These are phyloP conservation scores for Tolypocladium guangdongense DNA, from an alignment of 2,329 filamentous ascomycete species.

Conservation along the genomic window DNA sequence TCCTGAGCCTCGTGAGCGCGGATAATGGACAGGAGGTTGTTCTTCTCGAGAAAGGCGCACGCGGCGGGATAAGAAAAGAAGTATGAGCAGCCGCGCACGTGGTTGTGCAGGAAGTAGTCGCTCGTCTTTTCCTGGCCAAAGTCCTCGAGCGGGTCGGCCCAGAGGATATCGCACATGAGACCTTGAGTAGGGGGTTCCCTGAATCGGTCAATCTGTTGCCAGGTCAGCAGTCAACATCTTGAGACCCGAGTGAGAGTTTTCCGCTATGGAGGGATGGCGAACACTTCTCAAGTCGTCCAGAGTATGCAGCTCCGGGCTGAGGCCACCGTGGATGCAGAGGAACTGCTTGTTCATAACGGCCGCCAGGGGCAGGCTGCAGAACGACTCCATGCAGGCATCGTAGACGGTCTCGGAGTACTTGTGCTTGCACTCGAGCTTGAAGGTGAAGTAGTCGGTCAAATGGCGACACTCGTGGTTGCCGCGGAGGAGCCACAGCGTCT, in stretches of 20 bases:
- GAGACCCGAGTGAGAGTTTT: not conserved
- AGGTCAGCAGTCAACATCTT: not conserved
- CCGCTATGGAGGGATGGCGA: no score
- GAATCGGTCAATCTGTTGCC: slow-evolving; percentile 80
- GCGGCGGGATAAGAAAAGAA: slow-evolving; percentile 98
- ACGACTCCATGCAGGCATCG: slow-evolving; percentile 96
- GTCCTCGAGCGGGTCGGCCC: slow-evolving; percentile 95
- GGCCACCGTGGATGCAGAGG: slow-evolving; percentile 90
- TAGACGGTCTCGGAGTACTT: slow-evolving; percentile 96
- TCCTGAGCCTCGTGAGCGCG: slow-evolving; percentile 97
- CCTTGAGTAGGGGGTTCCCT: slow-evolving; percentile 94
- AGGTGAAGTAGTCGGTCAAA: slow-evolving; percentile 99
- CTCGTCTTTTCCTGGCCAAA: slow-evolving; percentile 98
- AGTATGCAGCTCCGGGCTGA: slow-evolving; percentile 92
- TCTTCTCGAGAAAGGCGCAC: slow-evolving; percentile 96
- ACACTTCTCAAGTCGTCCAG: slow-evolving; percentile 87
- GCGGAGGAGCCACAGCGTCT: slow-evolving; percentile 91
- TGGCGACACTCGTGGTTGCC: slow-evolving; percentile 98
- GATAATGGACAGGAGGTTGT: slow-evolving; percentile 94
- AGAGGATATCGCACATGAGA: slow-evolving; percentile 98
- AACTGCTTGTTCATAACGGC: slow-evolving; percentile 99
- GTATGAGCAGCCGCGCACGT: slow-evolving; percentile 96
- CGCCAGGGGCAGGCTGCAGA: slow-evolving; percentile 85
- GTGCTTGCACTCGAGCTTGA: slow-evolving; percentile 99
- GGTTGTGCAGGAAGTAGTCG: slow-evolving; percentile 96